A percentile compares a stretch with the other conserved stretches of the same genome.
Conservation (phyloP, 2,329 filamentous ascomycete species). For the Aspergillus aculeatus region DNA sequence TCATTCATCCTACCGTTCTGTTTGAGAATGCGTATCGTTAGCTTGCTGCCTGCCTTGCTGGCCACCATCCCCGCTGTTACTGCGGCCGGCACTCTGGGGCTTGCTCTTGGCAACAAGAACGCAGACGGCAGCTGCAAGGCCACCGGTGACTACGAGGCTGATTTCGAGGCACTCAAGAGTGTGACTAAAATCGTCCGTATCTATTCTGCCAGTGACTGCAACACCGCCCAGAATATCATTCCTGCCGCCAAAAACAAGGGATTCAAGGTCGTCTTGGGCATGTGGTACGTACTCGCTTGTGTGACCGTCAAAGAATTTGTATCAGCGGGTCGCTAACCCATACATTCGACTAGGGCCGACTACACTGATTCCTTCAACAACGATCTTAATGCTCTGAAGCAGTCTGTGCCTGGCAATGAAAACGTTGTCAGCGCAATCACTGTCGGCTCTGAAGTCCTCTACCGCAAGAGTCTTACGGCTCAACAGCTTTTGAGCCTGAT, state of each 20-base stretch:
- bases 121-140: conserved; percentile 62
- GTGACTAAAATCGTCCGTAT: conserved; percentile 61
- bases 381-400: conserved; percentile 60
- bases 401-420: conserved; percentile 45
- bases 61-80: conserved; percentile 50
- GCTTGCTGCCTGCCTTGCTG: conserved; percentile 42
- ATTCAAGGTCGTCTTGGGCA: conserved; percentile 67
- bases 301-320: neutral
- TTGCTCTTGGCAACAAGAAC: conserved; percentile 65
- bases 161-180: conserved; percentile 61
- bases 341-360: conserved; percentile 53
- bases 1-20: neutral
- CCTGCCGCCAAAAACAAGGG: conserved; percentile 64
- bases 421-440: conserved; percentile 67
- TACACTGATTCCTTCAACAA: conserved; percentile 59
- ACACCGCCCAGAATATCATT: conserved; percentile 61
- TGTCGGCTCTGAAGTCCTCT: conserved; percentile 69
- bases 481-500: conserved; percentile 61
- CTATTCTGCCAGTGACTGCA: conserved; percentile 67
- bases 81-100: conserved; percentile 59
- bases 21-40: conserved; percentile 45
- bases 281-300: conserved; percentile 53
- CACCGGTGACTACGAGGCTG: conserved; percentile 60
- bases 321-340: neutral
- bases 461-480: conserved; percentile 66